Base-by-base conservation (phyloP, 202 grass and related monocot genomes). In the Musa balbisiana region DNA sequence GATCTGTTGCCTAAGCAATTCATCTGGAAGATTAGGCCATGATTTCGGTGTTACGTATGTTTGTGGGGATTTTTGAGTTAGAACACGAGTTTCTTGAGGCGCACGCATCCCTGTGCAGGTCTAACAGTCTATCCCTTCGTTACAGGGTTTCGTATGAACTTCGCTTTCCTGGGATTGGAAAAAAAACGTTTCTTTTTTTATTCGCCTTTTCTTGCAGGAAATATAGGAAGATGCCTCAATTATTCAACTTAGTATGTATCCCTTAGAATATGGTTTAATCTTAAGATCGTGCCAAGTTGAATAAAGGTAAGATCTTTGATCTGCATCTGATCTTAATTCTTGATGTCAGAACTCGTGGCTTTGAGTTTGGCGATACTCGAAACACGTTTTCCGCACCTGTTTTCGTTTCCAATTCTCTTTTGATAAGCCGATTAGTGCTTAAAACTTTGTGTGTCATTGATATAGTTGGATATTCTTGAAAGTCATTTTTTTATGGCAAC, bases 41-140 rank as follows among this genome's bases (percentile, higher is more conserved):
- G 20, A 26, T 33, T 67, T 49, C 65, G 25, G 15, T 49, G 17
- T 33, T 67, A 43, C 5, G 33, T 17, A 27, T 20, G 26, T 33
- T 49, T 49, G 16, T 43, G 29, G 65, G 5, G 13, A 15, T 67
- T 67, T 67, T 66, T 29, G 2, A 26, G 2, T 25, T 25, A 25
- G 25, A 66, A 11, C 20, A 25, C 11, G 20, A 25, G 63, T 11
- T 25, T 66, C 10, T 66, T 66, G 63, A 66, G 11, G n/a, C 21
- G 63, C 63, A 25, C 63, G 21, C 11, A 64, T 64, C 22, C 22
- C 23, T 66, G 25, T 43, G 65, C 25, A 67, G 65, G 26, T 67
- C 27, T 2, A 33, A 43, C 65, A 43, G 11, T 76, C 88, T 81
- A 86, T 97, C 86, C 79, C 84, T 82, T 93, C 73, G 75, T 84